Conservation (phyloP, 176 grass and related monocot genomes). For the Leersia perrieri region DNA sequence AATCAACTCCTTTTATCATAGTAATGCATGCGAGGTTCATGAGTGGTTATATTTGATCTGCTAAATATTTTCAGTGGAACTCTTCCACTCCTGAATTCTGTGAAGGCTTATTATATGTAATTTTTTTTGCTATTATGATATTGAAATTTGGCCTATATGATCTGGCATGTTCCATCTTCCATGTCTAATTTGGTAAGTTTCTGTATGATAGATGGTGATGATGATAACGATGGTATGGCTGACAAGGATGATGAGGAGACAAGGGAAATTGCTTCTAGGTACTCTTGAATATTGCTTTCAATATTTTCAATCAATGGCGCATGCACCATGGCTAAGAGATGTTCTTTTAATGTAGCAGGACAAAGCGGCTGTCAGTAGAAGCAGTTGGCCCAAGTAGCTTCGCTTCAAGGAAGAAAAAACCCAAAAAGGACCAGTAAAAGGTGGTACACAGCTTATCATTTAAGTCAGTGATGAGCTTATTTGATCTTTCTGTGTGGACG, state of each 20-base stretch:
- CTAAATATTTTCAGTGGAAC: neutral
- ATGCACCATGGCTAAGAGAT: neutral
- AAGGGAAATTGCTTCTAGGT: conserved; percentile 67
- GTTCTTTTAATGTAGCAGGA: conserved; percentile 49
- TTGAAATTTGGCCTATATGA: neutral
- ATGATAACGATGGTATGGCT: neutral
- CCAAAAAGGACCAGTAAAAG: conserved; percentile 46
- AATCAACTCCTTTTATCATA: neutral
- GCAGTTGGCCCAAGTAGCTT: conserved; percentile 88
- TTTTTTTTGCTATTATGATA: neutral
- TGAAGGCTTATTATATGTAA: neutral
- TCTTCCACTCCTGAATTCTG: neutral
- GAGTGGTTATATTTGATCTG: neutral
- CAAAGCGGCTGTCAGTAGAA: conserved; percentile 69
- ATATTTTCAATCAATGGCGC: neutral
- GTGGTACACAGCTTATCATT: neutral
- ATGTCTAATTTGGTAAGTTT: neutral
- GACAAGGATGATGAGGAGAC: conserved; percentile 60
- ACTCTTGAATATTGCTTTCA: conserved; percentile 4
- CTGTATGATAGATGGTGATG: conserved; percentile 7
- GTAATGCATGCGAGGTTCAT: neutral
- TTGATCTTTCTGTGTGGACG: neutral
- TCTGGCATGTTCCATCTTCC: neutral
- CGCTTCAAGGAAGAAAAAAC: conserved; percentile 93
- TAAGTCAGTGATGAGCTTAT: neutral